Conservation (phyloP, 306 rosid species). For the Vigna trinervia region DNA sequence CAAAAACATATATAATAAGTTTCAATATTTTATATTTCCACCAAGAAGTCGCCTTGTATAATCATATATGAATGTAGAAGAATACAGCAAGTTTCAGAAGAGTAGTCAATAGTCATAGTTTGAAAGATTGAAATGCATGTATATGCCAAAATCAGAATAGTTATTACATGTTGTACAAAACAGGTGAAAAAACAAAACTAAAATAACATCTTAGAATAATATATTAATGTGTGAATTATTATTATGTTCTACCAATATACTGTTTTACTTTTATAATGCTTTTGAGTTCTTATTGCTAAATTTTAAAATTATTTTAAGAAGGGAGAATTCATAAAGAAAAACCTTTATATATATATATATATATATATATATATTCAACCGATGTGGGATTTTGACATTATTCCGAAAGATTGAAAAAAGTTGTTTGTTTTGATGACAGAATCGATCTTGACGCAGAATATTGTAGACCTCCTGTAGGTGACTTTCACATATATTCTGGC, state of each 20-base stretch:
- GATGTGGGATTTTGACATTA: not conserved
- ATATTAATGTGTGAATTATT: too few species aligned
- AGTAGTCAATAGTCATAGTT: too few species aligned
- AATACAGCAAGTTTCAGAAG: not conserved
- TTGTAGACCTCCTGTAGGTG: not conserved
- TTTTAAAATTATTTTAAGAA: not conserved
- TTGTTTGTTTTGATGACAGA: not conserved
- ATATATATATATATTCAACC: not conserved
- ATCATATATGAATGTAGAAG: not conserved
- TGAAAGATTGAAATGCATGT: too few species aligned
- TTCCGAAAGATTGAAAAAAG: not conserved
- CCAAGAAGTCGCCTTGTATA: not conserved
- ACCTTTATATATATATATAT: not conserved
- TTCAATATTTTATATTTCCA: not conserved
- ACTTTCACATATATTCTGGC: not conserved
- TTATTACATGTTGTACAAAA: too few species aligned
- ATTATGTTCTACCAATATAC: not conserved
- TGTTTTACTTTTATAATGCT: not conserved
- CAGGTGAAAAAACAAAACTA: too few species aligned
- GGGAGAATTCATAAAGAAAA: not conserved
- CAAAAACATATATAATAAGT: too few species aligned
- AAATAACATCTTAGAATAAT: too few species aligned
- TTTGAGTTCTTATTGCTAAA: not conserved
- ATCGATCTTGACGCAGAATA: not conserved
- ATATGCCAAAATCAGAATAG: too few species aligned